A percentile compares a stretch with the other conserved stretches of the same genome.
These are phyloP conservation scores for Penicillium digitatum DNA, from an alignment of 2,329 filamentous ascomycete species.

Conservation along the genomic window DNA sequence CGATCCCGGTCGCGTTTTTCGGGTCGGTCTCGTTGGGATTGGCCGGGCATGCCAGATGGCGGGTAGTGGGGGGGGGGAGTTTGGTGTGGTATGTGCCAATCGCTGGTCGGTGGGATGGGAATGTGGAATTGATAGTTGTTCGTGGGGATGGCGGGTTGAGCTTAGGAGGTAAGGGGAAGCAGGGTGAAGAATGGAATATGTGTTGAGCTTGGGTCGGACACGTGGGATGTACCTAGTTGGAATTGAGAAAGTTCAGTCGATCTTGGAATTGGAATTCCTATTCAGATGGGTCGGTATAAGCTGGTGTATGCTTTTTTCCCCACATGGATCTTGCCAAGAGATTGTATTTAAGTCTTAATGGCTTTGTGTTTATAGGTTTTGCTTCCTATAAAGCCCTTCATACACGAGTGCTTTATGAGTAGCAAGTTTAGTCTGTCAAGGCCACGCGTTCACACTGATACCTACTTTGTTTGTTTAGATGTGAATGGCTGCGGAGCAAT, in stretches of 20 bases:
- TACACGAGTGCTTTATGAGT: too few species aligned
- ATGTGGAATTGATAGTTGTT: conserved; percentile 1
- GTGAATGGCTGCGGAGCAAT: not conserved
- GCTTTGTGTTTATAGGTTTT: not conserved
- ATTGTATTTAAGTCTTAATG: not conserved
- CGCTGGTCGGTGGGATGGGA: not conserved
- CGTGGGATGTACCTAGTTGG: not conserved
- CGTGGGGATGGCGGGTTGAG: not conserved
- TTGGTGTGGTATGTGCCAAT: not conserved
- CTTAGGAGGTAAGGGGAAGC: not conserved
- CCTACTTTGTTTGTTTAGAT: not conserved
- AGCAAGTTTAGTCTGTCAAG: not conserved
- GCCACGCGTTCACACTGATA: not conserved
- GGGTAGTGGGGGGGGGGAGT: not conserved
- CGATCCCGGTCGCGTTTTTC: conserved; percentile 33
- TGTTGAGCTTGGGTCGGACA: not conserved
- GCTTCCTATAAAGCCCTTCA: not conserved
- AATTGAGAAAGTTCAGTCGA: not conserved
- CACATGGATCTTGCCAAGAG: conserved; percentile 5
- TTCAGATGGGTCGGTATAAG: not conserved
- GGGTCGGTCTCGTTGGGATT: conserved; percentile 22
- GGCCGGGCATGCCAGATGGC: not conserved
- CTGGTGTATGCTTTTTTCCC: conserved; percentile 13
- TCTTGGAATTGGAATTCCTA: not conserved
- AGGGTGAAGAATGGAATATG: not conserved